Base-by-base conservation (phyloP, 1,284 basidiomycete species). In the Microbotryum violaceum region DNA sequence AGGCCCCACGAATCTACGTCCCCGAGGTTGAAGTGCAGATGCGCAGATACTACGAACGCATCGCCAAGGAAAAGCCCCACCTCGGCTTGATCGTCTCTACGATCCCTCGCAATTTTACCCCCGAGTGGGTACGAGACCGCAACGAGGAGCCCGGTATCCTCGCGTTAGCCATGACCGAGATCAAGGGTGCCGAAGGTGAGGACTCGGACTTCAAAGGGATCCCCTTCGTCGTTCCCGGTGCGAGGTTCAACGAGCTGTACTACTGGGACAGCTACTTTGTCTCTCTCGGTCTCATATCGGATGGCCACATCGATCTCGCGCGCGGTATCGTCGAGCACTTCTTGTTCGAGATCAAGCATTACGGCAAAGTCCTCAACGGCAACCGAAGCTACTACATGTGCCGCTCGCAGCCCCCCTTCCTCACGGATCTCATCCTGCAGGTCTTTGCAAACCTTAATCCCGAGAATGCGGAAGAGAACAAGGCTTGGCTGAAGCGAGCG, bases 271-370 rank as follows among this genome's bases (percentile, higher is more conserved):
- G 88, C 23, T 96, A 94, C 79, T 96, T 96, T 75, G 92, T 94
- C 73, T 82, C 88, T 16, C 84, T 98, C 29, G 94, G 94, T 42
- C 83, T 98, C 7, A 83, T 98, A 23, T 89, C 97, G 27, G 94
- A 98, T 75, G 92, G 91, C 31, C 86, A 92, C 72, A 83, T 96
- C 48, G 84, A 87, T 66, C 88, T 97, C 82, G 94, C 94, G 9
- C 91, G 91, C 77, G 89, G 90, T 70, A 93, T 96, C 82, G 91
- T 97, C 53, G 94, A 97, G 66, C 94, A 98, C 76, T 98, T 97
- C 78, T 88, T 97, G 73, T 98, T 98, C 75, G 91, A 98, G 80
- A 97, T 98, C 80, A 91, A 68, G 63, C 64, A 66, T 57, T 71
- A 69, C 52, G 66, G 68, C 33, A 71, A 75, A 72, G 75, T 77